Conservation (phyloP, 2,329 filamentous ascomycete species). For the Beauveria pseudobassiana region DNA sequence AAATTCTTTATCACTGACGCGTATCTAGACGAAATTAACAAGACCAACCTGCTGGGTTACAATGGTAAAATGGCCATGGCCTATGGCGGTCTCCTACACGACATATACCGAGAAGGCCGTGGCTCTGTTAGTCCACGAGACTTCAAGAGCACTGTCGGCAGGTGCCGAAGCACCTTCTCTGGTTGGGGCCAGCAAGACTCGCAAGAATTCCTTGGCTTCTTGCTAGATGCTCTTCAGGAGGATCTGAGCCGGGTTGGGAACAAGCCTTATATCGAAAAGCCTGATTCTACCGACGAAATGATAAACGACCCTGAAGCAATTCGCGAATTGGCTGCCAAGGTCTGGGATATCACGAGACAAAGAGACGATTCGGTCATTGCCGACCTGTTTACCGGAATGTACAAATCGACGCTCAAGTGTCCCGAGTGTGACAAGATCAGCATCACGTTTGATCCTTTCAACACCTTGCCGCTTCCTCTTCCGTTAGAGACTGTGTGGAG, state of each 20-base stretch:
- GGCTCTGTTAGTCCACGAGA: conserved; percentile 68
- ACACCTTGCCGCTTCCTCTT: conserved; percentile 83
- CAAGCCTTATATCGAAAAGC: conserved; percentile 96
- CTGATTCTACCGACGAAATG: conserved; percentile 95
- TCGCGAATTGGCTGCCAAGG: conserved; percentile 74
- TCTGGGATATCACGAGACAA: conserved; percentile 85
- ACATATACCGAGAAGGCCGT: conserved; percentile 66
- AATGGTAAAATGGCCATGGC: conserved; percentile 78
- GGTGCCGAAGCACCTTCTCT: conserved; percentile 77
- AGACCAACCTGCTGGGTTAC: conserved; percentile 76
- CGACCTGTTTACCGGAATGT: conserved; percentile 94
- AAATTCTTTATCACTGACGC: conserved; percentile 77
- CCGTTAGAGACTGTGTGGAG: conserved; percentile 80
- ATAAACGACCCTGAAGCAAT: conserved; percentile 76
- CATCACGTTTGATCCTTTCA: conserved; percentile 98
- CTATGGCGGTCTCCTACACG: conserved; percentile 68
- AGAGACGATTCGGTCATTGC: conserved; percentile 93
- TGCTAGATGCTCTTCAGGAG: conserved; percentile 90
- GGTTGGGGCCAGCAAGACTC: conserved; percentile 96
- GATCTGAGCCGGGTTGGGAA: conserved; percentile 89
- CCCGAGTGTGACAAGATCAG: conserved; percentile 89
- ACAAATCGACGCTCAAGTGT: conserved; percentile 94
- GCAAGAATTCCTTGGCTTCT: conserved; percentile 91
- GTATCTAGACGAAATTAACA: conserved; percentile 76
- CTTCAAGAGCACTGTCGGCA: conserved; percentile 78